Conservation (phyloP, 1,284 basidiomycete species). For the Marasmius sp. region DNA sequence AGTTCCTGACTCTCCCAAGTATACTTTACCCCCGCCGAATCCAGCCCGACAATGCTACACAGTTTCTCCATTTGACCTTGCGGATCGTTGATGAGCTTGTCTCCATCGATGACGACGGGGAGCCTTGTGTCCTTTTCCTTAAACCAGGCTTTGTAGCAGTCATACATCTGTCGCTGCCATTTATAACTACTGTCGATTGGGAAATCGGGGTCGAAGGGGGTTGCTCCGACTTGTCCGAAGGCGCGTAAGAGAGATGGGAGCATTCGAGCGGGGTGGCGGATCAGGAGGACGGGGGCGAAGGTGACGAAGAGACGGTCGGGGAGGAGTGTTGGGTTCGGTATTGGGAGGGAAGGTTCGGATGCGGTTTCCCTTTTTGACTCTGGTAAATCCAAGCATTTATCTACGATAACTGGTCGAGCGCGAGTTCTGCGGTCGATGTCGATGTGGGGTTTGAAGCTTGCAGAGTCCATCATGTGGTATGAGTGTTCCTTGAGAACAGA, state of each 20-base stretch:
- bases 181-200: not conserved
- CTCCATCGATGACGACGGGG: not conserved
- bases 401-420: not conserved
- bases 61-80: not conserved
- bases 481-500: not conserved
- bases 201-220: not conserved
- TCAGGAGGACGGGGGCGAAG: not conserved
- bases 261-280: not conserved
- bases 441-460: not conserved
- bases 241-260: not conserved
- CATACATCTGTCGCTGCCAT: conserved; percentile 1
- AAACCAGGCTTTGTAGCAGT: not conserved
- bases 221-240: not conserved
- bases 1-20: not conserved
- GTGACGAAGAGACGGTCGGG: not conserved
- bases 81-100: not conserved
- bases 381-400: not conserved
- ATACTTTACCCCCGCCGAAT: not conserved
- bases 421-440: not conserved
- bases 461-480: not conserved
- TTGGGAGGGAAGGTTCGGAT: not conserved
- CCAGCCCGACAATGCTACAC: not conserved
- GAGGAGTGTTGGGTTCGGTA: not conserved
- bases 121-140: not conserved
- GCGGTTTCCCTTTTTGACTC: not conserved